Conservation (phyloP, 305 asterid species). For the Plantago rigida region DNA sequence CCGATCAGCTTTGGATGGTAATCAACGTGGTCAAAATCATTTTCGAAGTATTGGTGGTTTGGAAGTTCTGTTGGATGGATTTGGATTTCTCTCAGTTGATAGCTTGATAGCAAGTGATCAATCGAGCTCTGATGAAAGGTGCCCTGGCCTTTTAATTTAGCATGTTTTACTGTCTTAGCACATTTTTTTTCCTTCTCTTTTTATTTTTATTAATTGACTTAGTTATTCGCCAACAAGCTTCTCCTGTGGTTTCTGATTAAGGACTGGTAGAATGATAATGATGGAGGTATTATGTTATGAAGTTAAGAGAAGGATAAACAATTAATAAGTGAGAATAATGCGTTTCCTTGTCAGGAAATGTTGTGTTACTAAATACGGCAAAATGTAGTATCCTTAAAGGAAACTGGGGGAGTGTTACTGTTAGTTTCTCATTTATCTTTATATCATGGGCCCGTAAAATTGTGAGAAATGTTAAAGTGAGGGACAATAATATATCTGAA, state of each 20-base stretch:
- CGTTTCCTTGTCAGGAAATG: no score
- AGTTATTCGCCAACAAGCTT: no score
- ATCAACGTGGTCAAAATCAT: conserved; percentile 96
- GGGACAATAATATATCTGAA: not conserved
- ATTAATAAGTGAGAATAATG: no score
- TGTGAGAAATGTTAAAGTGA: conserved; percentile 13
- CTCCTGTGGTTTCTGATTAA: no score
- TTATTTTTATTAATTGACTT: no score
- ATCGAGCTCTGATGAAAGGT: conserved; percentile 50
- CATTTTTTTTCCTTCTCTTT: conserved; percentile 8
- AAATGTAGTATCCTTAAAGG: no score
- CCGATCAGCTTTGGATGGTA: conserved; percentile 68
- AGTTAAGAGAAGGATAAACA: no score
- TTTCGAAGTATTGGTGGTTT: conserved; percentile 97
- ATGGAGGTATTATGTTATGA: no score
- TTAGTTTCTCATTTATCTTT: not conserved
- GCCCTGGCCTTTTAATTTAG: conserved; percentile 26
- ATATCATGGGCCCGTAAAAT: conserved; percentile 8
- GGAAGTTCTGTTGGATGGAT: conserved; percentile 92
- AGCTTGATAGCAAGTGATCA: conserved; percentile 43
- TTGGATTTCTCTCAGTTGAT: conserved; percentile 64
- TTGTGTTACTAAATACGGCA: no score
- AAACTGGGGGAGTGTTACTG: not conserved
- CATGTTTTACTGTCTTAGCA: conserved; percentile 22
- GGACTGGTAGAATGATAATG: no score